These are phyloP conservation scores for Prunus campanulata DNA, from an alignment of 306 rosid genomes.

Conservation along the genomic window DNA sequence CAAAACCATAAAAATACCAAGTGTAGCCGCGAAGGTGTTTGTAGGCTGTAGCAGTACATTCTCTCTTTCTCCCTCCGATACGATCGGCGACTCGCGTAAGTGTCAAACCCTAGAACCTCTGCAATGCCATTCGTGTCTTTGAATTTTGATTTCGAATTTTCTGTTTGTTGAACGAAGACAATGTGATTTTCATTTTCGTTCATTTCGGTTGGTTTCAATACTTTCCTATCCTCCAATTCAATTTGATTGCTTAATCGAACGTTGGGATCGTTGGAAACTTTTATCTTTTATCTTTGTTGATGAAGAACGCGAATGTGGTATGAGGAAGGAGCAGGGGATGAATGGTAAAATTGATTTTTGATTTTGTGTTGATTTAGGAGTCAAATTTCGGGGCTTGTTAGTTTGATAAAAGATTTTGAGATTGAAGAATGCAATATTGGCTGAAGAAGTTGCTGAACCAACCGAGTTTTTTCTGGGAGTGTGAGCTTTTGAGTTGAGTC, in stretches of 20 bases:
- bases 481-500: conserved; percentile 35
- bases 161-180: neutral
- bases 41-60: neutral
- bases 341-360: neutral
- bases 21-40: neutral
- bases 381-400: conserved; percentile 2
- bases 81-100: conserved; percentile 28
- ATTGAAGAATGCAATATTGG: conserved; percentile 37
- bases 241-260: neutral
- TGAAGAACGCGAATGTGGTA: neutral
- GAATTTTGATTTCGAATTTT: neutral
- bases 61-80: conserved; percentile 7
- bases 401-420: conserved; percentile 6
- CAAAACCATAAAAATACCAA: neutral
- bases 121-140: neutral
- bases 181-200: neutral
- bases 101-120: neutral
- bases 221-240: neutral
- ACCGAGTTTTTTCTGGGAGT: conserved; percentile 26
- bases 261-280: neutral
- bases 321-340: neutral
- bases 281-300: neutral
- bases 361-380: conserved; percentile 5
- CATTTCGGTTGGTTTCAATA: neutral
- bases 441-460: conserved; percentile 29